Evolutionary conservation across 331 rosid species (phyloP), one percentile per base, ranked within the genome.

Genomic region (Malus hybrid): DNA sequence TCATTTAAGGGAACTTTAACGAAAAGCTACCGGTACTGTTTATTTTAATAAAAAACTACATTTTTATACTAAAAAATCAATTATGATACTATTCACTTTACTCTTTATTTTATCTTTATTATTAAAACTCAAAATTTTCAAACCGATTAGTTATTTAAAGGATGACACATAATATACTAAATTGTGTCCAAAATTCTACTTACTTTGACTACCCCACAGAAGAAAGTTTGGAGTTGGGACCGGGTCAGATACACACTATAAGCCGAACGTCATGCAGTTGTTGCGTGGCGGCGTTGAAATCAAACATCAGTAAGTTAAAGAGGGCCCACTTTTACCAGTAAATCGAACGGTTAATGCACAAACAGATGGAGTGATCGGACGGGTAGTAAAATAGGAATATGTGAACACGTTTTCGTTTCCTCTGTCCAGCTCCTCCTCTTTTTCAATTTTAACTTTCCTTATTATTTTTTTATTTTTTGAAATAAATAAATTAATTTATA

Each of bases 351-450:
- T 16, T 12, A 54, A 19, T 18, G 50, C 16, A 31, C 31, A 59
- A 33, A 65, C 11, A 66, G 64, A 4, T 3, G 32, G 12, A 8
- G 55, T n/a, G 67, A 80, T 74, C 80, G 4, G 7, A 63, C 76
- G 76, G 83, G 16, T 7, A 4, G 4, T 2, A 39, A 5, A 4
- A 12, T 42, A 46, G 70, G 67, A 69, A 65, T 69, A 62, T 63
- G 31, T 13, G 70, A 62, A 36, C 83, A 75, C 62, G 79, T 39
- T 74, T 74, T 61, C 72, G 12, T 31, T 39, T 12, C 6, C 59
- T 32, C 20, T 13, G 36, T 7, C 7, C 10, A 6, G 22, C 27
- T 20, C 16, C n/a, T 48, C 19, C 55, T 50, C 55, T 5, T 44
- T 36, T 36, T 24, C 15, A 64, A 22, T 31, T 64, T 61, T 3